Evolutionary conservation across 352 stramenopile species (phyloP), one percentile per base, ranked within the genome.

Genomic region (Globisporangium nagaii): DNA sequence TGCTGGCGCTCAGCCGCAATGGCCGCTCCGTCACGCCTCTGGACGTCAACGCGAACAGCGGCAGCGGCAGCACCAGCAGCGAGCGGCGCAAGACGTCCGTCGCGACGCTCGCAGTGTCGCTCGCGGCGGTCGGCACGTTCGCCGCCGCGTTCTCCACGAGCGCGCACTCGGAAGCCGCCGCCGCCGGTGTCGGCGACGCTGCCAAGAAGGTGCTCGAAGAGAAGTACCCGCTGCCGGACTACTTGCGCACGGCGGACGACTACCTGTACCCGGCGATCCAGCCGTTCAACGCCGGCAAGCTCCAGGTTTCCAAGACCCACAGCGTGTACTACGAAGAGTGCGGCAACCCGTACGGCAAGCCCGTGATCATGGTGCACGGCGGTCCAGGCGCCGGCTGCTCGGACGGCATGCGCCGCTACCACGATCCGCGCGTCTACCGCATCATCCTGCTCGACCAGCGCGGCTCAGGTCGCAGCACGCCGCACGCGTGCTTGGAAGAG

Each of bases 381-480:
- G 95, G 95, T 2, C 95, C 95, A 0, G 95, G 95, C 11, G 86
- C 84, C 1, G 93, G 88, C 32, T 98, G 90, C 70, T 88, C 72
- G 30, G 75, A 86, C 0, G 77, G 66, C 58, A 96, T 97, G 83
- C 80, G 86, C 20, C 87, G 85, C 44, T 98, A 92, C 71, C 96
- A 98, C 71, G 86, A 98, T 71, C 92, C 90, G 19, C 56, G 75
- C 22, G 72, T 90, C 13, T 98, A 97, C 62, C 84, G 78, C 41
- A 96, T 98, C 44, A 90, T 98, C 44, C 71, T 98, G 25, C 60
- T 98, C 27, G 95, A 98, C 73, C 95, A 98, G 74, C 78, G 95
- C 24, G 95, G 95, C 15, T 93, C 86, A 30, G 95, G 93, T 37
- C 73, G 80, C 34, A 97, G 86, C 44, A 79, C 83, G 51, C 92